phyloP scores from a whole-genome alignment of 176 grass and related monocot species.

The Carex kokanica region DNA sequence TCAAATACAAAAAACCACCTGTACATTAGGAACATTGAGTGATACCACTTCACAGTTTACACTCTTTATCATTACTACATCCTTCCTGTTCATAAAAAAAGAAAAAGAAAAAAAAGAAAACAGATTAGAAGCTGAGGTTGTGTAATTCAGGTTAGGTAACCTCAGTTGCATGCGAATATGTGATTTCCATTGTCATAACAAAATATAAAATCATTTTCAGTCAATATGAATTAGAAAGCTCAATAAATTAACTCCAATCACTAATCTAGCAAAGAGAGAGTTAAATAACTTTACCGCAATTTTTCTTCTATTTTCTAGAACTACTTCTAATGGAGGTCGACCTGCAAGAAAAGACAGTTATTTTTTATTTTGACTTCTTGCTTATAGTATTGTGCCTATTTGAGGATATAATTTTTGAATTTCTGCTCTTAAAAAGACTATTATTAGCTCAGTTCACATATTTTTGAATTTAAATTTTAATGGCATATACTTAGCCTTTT shows the following conservation, averaged over 20 bases:
- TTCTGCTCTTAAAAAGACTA: neutral
- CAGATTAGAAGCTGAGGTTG: neutral
- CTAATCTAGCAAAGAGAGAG: neutral
- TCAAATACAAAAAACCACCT: neutral
- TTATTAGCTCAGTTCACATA: neutral
- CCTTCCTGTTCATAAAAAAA: constrained; percentile 28
- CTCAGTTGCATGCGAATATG: neutral
- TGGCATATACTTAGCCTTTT: neutral
- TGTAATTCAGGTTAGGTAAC: neutral
- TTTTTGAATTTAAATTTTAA: neutral
- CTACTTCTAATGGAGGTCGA: constrained; percentile 72
- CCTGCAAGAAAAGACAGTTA: constrained; percentile 33
- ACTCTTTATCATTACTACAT: constrained; percentile 59
- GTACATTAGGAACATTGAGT: neutral
- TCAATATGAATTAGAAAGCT: neutral
- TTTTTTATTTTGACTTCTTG: neutral
- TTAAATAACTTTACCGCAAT: constrained; percentile 17
- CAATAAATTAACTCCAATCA: neutral
- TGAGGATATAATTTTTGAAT: neutral
- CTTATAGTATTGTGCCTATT: neutral
- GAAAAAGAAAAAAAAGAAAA: neutral
- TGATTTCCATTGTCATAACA: neutral
- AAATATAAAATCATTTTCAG: neutral
- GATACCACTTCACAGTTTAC: constrained; percentile 43
- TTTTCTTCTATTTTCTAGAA: constrained; percentile 47